Evolutionary conservation across 768 basidiomycete genomes (phyloP).

Genomic region (Leccinum sublutescens): DNA sequence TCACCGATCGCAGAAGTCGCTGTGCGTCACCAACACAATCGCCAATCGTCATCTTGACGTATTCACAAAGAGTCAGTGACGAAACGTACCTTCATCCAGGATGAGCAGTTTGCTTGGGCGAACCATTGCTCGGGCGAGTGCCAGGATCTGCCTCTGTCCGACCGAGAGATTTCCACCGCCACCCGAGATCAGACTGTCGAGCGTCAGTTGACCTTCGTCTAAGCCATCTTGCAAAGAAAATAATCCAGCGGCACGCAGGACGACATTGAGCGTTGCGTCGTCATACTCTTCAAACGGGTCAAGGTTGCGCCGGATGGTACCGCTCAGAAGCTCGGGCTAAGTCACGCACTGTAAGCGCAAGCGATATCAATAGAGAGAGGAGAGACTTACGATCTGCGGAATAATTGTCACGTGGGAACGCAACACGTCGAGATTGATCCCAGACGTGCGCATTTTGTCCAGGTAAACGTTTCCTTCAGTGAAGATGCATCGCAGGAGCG

Average conservation of each 20-base stretch:
- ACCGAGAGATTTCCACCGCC: conserved; percentile 50
- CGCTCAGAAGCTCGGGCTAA: conserved; percentile 36
- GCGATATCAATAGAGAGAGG: neutral
- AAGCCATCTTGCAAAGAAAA: conserved; percentile 39
- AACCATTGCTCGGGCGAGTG: conserved; percentile 57
- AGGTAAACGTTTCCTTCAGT: conserved; percentile 1
- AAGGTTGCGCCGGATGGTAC: conserved; percentile 56
- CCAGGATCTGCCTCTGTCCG: conserved; percentile 61
- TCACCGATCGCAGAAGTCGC: conserved; percentile 47
- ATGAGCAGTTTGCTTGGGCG: conserved; percentile 56
- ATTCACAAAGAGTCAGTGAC: neutral
- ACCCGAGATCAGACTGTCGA: conserved; percentile 44
- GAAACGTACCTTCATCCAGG: conserved; percentile 48
- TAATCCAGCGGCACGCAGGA: conserved; percentile 47
- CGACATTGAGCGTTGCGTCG: conserved; percentile 49
- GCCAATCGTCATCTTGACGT: neutral
- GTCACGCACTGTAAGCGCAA: neutral
- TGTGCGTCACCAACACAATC: conserved; percentile 5
- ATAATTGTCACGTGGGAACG: conserved; percentile 3
- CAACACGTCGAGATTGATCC: neutral
- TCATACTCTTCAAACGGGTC: conserved; percentile 59
- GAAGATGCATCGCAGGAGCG: conserved; percentile 5
- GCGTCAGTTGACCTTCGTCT: conserved; percentile 38
- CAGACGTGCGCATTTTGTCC: conserved; percentile 1
- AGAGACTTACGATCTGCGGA: neutral